Evolutionary conservation across 1,284 basidiomycete species (phyloP), one percentile per base, ranked within the genome.

Genomic region (Cutaneotrichosporon sp.): DNA sequence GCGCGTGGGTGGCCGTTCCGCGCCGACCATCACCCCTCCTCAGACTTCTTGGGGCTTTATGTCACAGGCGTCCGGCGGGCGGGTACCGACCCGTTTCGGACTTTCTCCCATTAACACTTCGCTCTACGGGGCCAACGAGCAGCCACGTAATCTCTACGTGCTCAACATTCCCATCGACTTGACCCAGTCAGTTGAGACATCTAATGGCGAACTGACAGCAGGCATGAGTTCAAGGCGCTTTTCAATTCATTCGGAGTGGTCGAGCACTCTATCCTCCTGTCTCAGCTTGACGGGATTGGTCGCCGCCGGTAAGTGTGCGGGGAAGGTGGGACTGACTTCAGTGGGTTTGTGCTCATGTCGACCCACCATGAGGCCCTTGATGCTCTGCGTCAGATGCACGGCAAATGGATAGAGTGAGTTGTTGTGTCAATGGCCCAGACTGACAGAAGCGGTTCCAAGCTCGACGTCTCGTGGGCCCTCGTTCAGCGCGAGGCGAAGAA

Each of bases 391-490:
- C 58, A 51, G 26, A 68, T 59, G 66, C 64, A 71, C 32, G 70
- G 70, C 22, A 61, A 49, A 22, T 59, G 60, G 52, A 54, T 71
- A 33, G 62, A 68, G 70, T 71, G 37, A 61, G 70, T 58, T 11
- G 4, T n/a, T n/a, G n/a, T n/a, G n/a, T n/a, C n/a, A n/a, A n/a
- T n/a, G n/a, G n/a, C n/a, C n/a, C n/a, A n/a, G n/a, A n/a, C n/a
- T n/a, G n/a, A n/a, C n/a, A n/a, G n/a, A 35, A 70, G 69, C 17
- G 68, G 68, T 4, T 64, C 57, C 53, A 64, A 62, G 49, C 64
- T 73, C 8, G 70, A 73, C 44, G 57, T 73, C 5, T 71, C 71
- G 7, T 73, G 71, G 71, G 68, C 71, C 1, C 54, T 73, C n/a
- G 65, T 68, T n/a, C 71, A 73, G 56, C 57, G 67, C 34, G 66